A percentile compares a stretch with the other conserved stretches of the same genome.
phyloP scores from a whole-genome alignment of 148 eudicot species.

The Simmondsia chinensis region DNA sequence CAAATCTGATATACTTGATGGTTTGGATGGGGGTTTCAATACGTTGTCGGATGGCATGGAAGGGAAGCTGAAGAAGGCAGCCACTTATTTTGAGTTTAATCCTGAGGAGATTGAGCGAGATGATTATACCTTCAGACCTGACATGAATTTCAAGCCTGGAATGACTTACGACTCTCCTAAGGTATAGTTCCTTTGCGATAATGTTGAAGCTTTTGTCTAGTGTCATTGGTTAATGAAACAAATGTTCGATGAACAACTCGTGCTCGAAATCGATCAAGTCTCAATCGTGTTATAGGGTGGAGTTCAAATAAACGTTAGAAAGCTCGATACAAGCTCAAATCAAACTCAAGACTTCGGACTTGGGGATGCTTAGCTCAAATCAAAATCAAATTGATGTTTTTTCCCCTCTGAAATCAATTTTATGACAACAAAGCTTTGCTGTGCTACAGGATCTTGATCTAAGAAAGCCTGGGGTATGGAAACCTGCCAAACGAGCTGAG shows the following conservation, averaged over 20 bases:
- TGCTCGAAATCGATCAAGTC: too few species aligned
- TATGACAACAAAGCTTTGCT: conserved; percentile 1
- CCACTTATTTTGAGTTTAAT: conserved; percentile 53
- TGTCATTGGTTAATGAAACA: too few species aligned
- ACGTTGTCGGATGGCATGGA: conserved; percentile 65
- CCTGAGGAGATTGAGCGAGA: conserved; percentile 32
- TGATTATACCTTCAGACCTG: conserved; percentile 64
- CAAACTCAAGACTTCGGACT: too few species aligned
- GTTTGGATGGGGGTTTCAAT: conserved; percentile 35
- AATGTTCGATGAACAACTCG: too few species aligned
- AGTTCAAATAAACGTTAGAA: too few species aligned
- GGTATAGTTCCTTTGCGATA: conserved; percentile 46
- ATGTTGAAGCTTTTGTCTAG: conserved; percentile 1
- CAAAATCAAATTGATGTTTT: too few species aligned
- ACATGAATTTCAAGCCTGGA: conserved; percentile 32
- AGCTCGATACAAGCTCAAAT: too few species aligned
- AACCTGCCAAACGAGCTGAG: conserved; percentile 37
- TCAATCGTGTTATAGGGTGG: too few species aligned
- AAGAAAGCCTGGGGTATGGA: conserved; percentile 56
- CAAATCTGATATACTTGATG: conserved; percentile 23
- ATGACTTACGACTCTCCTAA: conserved; percentile 49
- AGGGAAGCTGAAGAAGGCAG: conserved; percentile 55
- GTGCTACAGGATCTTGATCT: conserved; percentile 65
- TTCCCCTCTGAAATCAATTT: too few species aligned
- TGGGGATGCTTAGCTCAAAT: too few species aligned